Base-by-base conservation (phyloP, 2,329 filamentous ascomycete genomes). In the Calonectria montana region DNA sequence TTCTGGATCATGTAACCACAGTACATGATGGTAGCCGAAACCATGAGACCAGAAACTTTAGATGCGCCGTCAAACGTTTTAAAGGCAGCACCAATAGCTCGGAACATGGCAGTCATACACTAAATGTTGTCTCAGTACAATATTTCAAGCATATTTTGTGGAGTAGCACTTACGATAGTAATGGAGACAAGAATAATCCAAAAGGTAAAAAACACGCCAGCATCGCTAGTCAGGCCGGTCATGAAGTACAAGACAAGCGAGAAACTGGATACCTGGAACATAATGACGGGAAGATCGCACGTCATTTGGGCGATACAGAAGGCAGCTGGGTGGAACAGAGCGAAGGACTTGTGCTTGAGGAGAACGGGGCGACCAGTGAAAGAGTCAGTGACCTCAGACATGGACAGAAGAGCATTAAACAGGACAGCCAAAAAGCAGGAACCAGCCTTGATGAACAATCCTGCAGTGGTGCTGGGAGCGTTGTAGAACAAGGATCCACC, bases 401-500 rank as follows among this genome's bases (percentile, higher is more conserved):
- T 90, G 25, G 91, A 87, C 1, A 93, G 79, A 9, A 94, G 82
- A 68, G 87, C 85, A 78, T 93, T 91, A 81, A 89, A 91, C 0
- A 94, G 83, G 0, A 93, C 83, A 1, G 91, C 85, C 63, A 93
- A 88, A 84, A 94, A 94, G 5, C 92, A 82, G 0, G 91, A 88
- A 65, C 92, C 92, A 0, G 88, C 87, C 76, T 93, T 93, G 75
- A 89, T 79, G 79, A 94, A 94, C 0, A 94, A 81, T 10, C 92
- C 92, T 1, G 82, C 85, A 0, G 90, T 89, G 62, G 88, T 90
- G 27, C 83, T 71, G 0, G 91, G 87, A 0, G 91, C 89, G 67
- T 91, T 87, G 82, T 93, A 94, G 82, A 94, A 94, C 4, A 94
- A 85, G 0, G 91, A 93, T 8, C 91, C 92, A 2, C 88, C 86